Evolutionary conservation across 202 grass and related monocot genomes (phyloP), one percentile per base, ranked within the genome.

Genomic region (Zizania palustris): DNA sequence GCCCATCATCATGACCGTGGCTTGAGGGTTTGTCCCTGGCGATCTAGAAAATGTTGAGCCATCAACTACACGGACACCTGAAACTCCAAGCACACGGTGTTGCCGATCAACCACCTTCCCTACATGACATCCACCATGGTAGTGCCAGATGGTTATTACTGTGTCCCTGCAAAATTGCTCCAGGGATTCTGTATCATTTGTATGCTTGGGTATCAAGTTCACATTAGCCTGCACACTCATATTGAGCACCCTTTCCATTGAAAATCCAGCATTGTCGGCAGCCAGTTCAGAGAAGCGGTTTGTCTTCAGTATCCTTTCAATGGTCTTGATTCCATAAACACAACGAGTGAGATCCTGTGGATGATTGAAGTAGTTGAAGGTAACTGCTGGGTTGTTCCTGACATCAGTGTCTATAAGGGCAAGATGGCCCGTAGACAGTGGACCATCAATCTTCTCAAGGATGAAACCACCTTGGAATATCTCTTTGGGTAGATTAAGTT

Each of bases 81-180:
- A 67, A 13, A 96, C 64, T 58, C 96, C 92, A 65, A 90, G 67
- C n/a, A 99, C 89, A 54, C 20, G 69, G 72, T 99, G 77, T 43
- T 90, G 67, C 58, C 48, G 71, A 55, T 99, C 96, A 59, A 99
- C 90, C 56, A 99, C 96, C 85, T 99, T 96, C 8, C 87, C 96
- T 21, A 99, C 87, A 70, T 93, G 83, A 40, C 92, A 95, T 11
- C 96, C 96, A 16, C 96, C 96, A 76, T 99, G 96, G 75, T 99
- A 99, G 80, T 99, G 96, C 96, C 96, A 99, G 76, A 99, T 99
- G 38, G 96, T 99, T 60, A 96, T 87, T 49, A 99, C 96, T 10
- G 96, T 99, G 80, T 99, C 96, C 62, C 82, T 86, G 67, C 96
- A 99, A 91, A 99, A 99, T 68, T 99, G 96, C 83, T 96, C 85